Evolutionary conservation across 2,329 filamentous ascomycete species (phyloP).

Genomic region (Colletotrichum scovillei): DNA sequence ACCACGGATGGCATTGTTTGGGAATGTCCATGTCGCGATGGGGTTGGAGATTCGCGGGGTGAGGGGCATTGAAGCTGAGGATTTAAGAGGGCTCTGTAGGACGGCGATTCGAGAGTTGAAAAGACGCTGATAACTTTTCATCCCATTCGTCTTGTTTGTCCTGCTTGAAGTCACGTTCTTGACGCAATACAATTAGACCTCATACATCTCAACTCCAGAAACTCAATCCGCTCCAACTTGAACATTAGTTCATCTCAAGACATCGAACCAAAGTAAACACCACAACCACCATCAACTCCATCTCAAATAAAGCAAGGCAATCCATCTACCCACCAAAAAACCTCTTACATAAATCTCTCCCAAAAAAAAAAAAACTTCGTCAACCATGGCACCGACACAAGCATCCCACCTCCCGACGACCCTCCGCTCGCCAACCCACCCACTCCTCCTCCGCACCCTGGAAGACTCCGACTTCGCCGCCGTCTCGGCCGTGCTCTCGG

Average conservation of each 20-base stretch:
- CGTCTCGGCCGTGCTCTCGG: slow-evolving; percentile 41
- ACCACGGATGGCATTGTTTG: too few species aligned
- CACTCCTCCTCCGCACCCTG: slow-evolving; percentile 42
- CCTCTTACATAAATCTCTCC: too few species aligned
- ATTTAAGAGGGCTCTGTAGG: neutral
- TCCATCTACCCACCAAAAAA: neutral
- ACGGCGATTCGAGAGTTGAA: neutral
- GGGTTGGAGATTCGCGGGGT: neutral
- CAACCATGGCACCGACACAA: slow-evolving; percentile 29
- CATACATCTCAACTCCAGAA: neutral
- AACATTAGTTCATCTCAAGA: neutral
- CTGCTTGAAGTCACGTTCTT: too few species aligned
- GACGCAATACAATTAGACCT: too few species aligned
- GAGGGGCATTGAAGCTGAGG: neutral
- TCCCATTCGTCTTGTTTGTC: neutral
- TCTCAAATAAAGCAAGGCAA: neutral
- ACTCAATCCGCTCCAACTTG: neutral
- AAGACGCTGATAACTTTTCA: neutral
- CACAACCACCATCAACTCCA: neutral
- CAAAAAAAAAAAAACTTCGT: too few species aligned
- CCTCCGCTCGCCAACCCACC: slow-evolving; percentile 39
- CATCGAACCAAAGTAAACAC: neutral
- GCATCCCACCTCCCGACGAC: slow-evolving; percentile 39
- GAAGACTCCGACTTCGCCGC: slow-evolving; percentile 37
- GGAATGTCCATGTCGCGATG: too few species aligned